Evolutionary conservation across 2,329 filamentous ascomycete species (phyloP).

Genomic region (Pyricularia grisea): DNA sequence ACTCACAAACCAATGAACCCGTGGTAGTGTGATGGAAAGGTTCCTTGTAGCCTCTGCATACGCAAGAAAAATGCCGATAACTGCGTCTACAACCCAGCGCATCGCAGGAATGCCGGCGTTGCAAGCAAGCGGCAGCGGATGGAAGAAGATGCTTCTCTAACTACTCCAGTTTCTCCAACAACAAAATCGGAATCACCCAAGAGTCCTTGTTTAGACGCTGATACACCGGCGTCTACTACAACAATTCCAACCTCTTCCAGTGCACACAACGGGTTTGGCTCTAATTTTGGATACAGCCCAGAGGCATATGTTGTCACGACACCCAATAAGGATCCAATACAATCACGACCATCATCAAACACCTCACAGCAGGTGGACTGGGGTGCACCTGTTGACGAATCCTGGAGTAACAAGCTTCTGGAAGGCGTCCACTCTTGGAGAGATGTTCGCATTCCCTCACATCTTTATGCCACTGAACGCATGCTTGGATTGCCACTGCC

Average conservation of each 20-base stretch:
- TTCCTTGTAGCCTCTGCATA: constrained; percentile 1
- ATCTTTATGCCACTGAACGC: constrained; percentile 3
- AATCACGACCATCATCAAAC: background rate
- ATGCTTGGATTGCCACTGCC: background rate
- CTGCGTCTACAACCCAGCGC: constrained; percentile 1
- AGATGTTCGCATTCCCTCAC: constrained; percentile 1
- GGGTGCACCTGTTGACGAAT: background rate
- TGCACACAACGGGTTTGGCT: background rate
- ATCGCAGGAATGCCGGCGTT: constrained; percentile 1
- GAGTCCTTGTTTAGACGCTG: background rate
- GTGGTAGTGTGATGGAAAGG: constrained; percentile 3
- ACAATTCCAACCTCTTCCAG: background rate
- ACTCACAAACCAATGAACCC: background rate
- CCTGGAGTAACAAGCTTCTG: background rate
- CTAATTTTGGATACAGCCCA: background rate
- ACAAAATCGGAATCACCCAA: background rate
- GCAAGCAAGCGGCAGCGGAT: background rate
- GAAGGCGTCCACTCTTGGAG: background rate
- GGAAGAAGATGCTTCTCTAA: background rate
- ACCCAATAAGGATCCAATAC: background rate
- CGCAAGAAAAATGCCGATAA: constrained; percentile 5
- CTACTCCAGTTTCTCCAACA: background rate
- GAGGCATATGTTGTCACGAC: background rate
- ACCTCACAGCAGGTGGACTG: background rate
- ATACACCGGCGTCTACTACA: background rate